Evolutionary conservation across 1,284 basidiomycete genomes (phyloP).

Genomic region (Acaromyces ingoldii): DNA sequence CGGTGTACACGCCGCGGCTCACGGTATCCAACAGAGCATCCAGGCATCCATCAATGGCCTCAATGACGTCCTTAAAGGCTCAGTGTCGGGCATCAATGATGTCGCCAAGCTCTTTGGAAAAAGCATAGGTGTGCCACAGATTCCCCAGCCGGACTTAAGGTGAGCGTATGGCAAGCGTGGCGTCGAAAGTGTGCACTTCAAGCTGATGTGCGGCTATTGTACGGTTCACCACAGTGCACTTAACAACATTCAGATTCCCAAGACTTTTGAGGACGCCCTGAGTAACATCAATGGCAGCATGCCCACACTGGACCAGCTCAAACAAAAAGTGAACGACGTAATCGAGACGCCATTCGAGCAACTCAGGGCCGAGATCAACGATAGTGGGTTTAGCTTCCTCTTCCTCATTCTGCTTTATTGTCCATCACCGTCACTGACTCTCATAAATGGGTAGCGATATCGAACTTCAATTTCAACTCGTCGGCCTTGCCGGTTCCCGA

Average conservation of each 20-base stretch:
- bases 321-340: slow-evolving; percentile 63
- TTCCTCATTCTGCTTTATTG: background rate
- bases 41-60: slow-evolving; percentile 47
- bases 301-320: slow-evolving; percentile 72
- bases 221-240: slow-evolving; percentile 63
- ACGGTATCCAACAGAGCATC: slow-evolving; percentile 66
- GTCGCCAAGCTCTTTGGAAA: slow-evolving; percentile 25
- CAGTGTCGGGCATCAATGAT: slow-evolving; percentile 26
- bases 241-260: slow-evolving; percentile 73
- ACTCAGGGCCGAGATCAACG: slow-evolving; percentile 27
- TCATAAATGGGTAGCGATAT: slow-evolving; percentile 11
- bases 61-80: slow-evolving; percentile 23
- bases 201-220: slow-evolving; percentile 2
- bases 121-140: slow-evolving; percentile 18
- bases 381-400: slow-evolving; percentile 10
- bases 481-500: slow-evolving; percentile 22
- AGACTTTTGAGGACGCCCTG: slow-evolving; percentile 61
- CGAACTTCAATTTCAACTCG: slow-evolving; percentile 22
- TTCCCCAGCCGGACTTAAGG: slow-evolving; percentile 53
- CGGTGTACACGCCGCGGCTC: slow-evolving; percentile 69
- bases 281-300: slow-evolving; percentile 57
- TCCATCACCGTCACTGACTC: background rate
- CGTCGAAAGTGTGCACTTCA: background rate
- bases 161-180: slow-evolving; percentile 43
- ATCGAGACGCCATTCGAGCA: slow-evolving; percentile 33